phyloP scores from a whole-genome alignment of 176 grass and related monocot genomes.

The Miscanthus lutarioriparius region DNA sequence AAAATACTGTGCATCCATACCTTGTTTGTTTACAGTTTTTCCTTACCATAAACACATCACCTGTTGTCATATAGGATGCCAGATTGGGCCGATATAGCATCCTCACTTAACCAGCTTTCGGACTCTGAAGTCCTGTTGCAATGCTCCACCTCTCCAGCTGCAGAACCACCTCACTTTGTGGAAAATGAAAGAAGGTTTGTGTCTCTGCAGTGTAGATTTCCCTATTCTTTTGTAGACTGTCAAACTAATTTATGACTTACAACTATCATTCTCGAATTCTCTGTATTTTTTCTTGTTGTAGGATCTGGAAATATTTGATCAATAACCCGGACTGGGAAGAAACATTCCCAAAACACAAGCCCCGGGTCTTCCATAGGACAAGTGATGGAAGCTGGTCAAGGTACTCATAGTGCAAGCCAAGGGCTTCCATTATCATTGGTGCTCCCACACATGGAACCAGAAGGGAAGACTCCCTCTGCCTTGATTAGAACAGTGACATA shows the following conservation, averaged over 20 bases:
- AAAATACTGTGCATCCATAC: neutral
- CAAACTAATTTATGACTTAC: neutral
- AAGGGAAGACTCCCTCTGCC: neutral
- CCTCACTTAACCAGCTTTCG: conserved; percentile 49
- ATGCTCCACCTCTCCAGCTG: conserved; percentile 83
- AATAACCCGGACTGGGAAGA: conserved; percentile 78
- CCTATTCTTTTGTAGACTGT: neutral
- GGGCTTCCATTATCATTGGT: neutral
- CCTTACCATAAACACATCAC: conserved; percentile 6
- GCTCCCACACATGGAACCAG: neutral
- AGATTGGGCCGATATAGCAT: conserved; percentile 58
- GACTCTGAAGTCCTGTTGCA: conserved; percentile 72
- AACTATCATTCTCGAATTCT: neutral
- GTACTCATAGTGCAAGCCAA: conserved; percentile 28
- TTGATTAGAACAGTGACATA: neutral
- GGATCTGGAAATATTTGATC: conserved; percentile 78
- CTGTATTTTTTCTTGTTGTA: conserved; percentile 39
- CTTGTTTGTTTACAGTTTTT: conserved; percentile 3
- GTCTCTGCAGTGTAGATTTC: conserved; percentile 9
- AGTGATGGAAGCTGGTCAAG: conserved; percentile 60
- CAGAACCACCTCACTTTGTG: conserved; percentile 87
- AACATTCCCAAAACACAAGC: conserved; percentile 52
- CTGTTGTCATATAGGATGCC: conserved; percentile 55
- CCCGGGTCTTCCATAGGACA: conserved; percentile 63
- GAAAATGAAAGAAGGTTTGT: conserved; percentile 83